Conservation (phyloP, 2,329 filamentous ascomycete genomes). For the Chaetomiaceae sp. region DNA sequence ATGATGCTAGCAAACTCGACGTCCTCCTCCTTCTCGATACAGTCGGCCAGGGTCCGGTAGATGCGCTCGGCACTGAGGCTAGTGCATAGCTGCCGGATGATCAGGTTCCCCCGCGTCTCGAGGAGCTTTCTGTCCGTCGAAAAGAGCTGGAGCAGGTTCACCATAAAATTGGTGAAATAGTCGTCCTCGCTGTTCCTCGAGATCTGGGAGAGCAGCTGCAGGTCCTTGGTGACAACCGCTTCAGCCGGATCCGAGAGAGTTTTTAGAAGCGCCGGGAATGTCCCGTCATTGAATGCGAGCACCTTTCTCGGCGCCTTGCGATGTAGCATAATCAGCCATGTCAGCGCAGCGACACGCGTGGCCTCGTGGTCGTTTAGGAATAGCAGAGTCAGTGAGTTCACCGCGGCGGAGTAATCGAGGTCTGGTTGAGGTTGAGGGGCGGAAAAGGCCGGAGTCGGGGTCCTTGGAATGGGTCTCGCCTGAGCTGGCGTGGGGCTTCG, state of each 20-base stretch:
- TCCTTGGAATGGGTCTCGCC: conserved; percentile 42
- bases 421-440: conserved; percentile 53
- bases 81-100: conserved; percentile 90
- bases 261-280: conserved; percentile 91
- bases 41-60: conserved; percentile 91
- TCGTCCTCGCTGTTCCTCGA: conserved; percentile 94
- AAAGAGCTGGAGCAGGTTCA: conserved; percentile 89
- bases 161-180: conserved; percentile 98
- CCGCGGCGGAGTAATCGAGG: conserved; percentile 92
- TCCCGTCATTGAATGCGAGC: conserved; percentile 92
- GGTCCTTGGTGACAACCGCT: conserved; percentile 88
- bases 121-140: conserved; percentile 87
- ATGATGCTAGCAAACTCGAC: conserved; percentile 98
- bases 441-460: conserved; percentile 36
- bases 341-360: conserved; percentile 85
- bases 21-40: conserved; percentile 95
- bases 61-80: conserved; percentile 92
- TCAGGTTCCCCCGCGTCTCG: conserved; percentile 89
- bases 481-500: conserved; percentile 47
- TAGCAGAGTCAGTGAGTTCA: conserved; percentile 84
- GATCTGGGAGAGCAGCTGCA: conserved; percentile 91
- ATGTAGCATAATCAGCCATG: conserved; percentile 97
- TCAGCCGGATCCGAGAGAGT: conserved; percentile 94
- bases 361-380: conserved; percentile 97
- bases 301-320: conserved; percentile 90